phyloP scores from a whole-genome alignment of 306 rosid genomes.

The Gastrolobium villosum region DNA sequence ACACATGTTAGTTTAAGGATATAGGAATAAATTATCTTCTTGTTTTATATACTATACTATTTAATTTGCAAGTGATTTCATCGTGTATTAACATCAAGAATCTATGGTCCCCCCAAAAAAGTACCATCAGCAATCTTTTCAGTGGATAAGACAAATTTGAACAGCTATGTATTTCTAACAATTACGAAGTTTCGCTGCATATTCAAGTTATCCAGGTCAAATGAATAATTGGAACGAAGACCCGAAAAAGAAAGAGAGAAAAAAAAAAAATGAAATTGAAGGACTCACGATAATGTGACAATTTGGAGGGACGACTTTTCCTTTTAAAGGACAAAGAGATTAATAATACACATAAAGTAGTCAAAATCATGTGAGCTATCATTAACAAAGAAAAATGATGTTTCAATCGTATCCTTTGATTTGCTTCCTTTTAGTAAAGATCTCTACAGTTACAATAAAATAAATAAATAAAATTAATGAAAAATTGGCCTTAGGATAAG shows the following conservation, averaged over 20 bases:
- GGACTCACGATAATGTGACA: constrained; percentile 18
- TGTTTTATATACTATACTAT: too few relatives aligned
- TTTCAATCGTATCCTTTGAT: too few relatives aligned
- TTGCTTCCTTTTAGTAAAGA: too few relatives aligned
- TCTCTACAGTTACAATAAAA: too few relatives aligned
- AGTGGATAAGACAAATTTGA: neutral
- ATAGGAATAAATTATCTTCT: too few relatives aligned
- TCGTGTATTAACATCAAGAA: neutral
- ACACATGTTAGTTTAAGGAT: too few relatives aligned
- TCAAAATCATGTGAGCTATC: neutral
- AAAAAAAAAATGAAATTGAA: neutral
- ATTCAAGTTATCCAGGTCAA: neutral
- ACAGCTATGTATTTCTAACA: neutral
- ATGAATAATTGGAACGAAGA: neutral
- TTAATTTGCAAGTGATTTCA: neutral
- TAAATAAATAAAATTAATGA: too few relatives aligned
- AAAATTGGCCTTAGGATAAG: too few relatives aligned
- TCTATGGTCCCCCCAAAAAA: too few relatives aligned
- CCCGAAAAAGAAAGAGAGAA: neutral
- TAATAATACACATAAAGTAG: neutral
- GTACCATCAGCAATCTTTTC: too few relatives aligned
- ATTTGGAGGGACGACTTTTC: neutral
- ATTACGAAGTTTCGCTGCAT: neutral
- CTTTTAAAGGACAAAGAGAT: neutral
- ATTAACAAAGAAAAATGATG: neutral